Base-by-base conservation (phyloP, 495 filamentous ascomycete genomes). In the Podospora pseudopauciseta region DNA sequence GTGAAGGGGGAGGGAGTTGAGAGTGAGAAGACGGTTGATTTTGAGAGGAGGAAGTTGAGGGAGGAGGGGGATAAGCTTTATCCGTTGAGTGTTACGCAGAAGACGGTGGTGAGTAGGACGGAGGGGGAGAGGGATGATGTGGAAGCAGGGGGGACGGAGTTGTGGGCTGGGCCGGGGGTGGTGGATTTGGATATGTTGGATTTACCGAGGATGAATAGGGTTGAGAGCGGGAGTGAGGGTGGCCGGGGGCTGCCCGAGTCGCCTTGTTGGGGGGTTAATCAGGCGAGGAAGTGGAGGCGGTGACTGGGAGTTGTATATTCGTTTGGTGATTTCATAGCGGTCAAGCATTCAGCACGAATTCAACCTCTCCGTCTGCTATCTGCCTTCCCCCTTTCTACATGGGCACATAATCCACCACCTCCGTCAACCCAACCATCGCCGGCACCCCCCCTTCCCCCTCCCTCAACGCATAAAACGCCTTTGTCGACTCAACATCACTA, bases 391-490 rank as follows among this genome's bases (percentile, higher is more conserved):
- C 0, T 23, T 23, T 27, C 20, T 18, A 59, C 56, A 59, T 59
- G 16, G 56, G 56, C n/a, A 2, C n/a, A 26, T 59, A 59, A 59
- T 59, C 56, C 56, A 9, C 19, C 19, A 59, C 15, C 56, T 59
- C 56, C 6, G 56, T 59, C 56, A 59, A 20, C 56, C 56, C 56
- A 5, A 59, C 56, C 56, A 23, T 59, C 0, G 56, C 9, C 56
- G 56, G 56, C 6, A 3, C 18, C 3, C 56, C 56, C 15, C 18
- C 19, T 3, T 59, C 56, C 7, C 18, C 56, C 19, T 59, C 56
- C 6, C 56, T 18, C 56, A 59, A 59, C 19, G 56, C 56, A 59
- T 59, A 59, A 59, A 59, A 59, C 19, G 19, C 56, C 56, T 13
- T 59, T 6, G 56, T 59, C 19, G 19, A 23, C 19, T 59, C 56